Conservation (phyloP, 768 basidiomycete species). For the Chlorophyllum brunneum region DNA sequence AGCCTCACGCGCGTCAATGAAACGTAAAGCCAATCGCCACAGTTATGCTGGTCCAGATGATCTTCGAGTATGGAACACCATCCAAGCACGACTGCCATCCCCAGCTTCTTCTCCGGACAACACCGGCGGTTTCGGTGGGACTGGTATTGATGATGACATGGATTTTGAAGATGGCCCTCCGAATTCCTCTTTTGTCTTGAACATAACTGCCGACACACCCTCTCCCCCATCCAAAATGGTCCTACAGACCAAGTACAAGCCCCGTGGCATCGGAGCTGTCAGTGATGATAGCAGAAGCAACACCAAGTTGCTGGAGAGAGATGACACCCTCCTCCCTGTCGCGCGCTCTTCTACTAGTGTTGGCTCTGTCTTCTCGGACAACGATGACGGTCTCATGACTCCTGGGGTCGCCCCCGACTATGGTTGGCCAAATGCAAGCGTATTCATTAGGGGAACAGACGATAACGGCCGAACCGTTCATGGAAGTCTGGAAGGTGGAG, state of each 20-base stretch:
- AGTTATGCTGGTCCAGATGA: conserved; percentile 54
- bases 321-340: conserved; percentile 34
- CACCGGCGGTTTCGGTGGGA: conserved; percentile 30
- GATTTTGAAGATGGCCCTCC: conserved; percentile 45
- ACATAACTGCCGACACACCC: conserved; percentile 52
- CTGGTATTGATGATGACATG: conserved; percentile 46
- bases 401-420: conserved; percentile 54
- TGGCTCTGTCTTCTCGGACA: conserved; percentile 49
- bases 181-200: conserved; percentile 55
- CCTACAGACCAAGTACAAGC: conserved; percentile 65
- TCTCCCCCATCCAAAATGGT: conserved; percentile 44
- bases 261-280: conserved; percentile 66
- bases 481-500: conserved; percentile 22
- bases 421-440: conserved; percentile 50
- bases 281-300: conserved; percentile 53
- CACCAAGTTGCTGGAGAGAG: conserved; percentile 8
- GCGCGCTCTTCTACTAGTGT: conserved; percentile 61
- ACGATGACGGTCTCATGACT: conserved; percentile 68
- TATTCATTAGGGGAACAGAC: conserved; percentile 40
- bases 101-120: conserved; percentile 25
- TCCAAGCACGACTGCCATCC: conserved; percentile 42
- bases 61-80: conserved; percentile 34
- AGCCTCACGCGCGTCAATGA: conserved; percentile 1
- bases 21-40: conserved; percentile 42
- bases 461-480: conserved; percentile 23